Percentiles rank a stretch among this genome's conserved stretches.
Evolutionary conservation across 2,329 filamentous ascomycete species (phyloP).

Genomic region (Clonostachys rosea): DNA sequence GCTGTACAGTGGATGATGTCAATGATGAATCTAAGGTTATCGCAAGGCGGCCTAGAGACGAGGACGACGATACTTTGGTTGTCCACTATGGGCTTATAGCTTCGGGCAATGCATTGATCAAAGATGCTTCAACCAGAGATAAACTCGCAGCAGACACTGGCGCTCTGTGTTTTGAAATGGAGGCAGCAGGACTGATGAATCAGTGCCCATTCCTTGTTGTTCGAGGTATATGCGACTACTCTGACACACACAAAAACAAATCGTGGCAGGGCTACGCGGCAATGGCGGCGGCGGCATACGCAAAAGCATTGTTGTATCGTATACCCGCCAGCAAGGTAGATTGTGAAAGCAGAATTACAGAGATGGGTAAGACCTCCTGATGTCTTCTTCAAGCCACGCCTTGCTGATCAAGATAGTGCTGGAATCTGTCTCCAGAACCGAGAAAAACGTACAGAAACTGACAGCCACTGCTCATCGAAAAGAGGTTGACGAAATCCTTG

Average conservation of each 20-base stretch:
- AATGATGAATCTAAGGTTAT: neutral
- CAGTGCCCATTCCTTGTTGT: constrained; percentile 20
- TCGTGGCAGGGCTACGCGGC: constrained; percentile 8
- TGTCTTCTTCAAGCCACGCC: no score
- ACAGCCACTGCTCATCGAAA: neutral
- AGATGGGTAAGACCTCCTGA: no score
- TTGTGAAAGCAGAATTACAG: neutral
- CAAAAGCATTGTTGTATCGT: constrained; percentile 3
- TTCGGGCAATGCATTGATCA: constrained; percentile 8
- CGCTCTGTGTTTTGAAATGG: constrained; percentile 10
- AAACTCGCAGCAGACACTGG: constrained; percentile 7
- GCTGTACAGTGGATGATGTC: neutral
- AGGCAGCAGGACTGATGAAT: constrained; percentile 7
- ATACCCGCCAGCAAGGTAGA: neutral
- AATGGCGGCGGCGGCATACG: constrained; percentile 10
- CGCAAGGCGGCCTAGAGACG: neutral
- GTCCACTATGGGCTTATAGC: constrained; percentile 12
- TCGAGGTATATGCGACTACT: constrained; percentile 26
- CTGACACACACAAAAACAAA: constrained; percentile 29
- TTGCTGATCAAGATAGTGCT: no score
- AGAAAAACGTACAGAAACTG: neutral
- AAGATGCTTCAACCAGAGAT: constrained; percentile 11
- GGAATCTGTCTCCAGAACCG: no score
- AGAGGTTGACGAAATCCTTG: constrained; percentile 14
- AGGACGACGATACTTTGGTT: neutral